Conservation (phyloP, 208 protist species). For the Crithidia thermophila region DNA sequence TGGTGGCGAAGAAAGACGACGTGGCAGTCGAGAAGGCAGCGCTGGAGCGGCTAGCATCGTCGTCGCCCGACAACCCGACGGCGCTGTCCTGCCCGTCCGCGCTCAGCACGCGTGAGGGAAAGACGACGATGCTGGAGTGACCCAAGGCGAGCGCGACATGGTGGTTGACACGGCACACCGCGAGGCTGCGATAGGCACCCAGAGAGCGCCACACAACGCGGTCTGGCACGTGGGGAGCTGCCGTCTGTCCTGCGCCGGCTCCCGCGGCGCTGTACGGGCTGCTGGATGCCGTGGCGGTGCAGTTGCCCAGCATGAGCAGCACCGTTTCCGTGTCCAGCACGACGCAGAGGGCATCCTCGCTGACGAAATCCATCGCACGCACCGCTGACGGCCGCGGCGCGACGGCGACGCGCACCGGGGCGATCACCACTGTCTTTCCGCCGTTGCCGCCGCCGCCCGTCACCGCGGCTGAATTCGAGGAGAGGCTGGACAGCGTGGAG, state of each 20-base stretch:
- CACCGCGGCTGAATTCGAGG: neutral
- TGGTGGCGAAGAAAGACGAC: slow-evolving; percentile 16
- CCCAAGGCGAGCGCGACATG: slow-evolving; percentile 65
- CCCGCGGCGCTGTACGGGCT: neutral
- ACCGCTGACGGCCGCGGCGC: slow-evolving; percentile 13
- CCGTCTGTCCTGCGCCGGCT: neutral
- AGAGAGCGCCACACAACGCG: slow-evolving; percentile 66
- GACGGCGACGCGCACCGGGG: slow-evolving; percentile 22
- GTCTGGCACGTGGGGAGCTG: slow-evolving; percentile 15
- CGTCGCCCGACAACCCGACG: neutral
- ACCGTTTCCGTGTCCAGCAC: slow-evolving; percentile 44
- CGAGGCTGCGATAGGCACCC: slow-evolving; percentile 61
- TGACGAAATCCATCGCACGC: slow-evolving; percentile 41
- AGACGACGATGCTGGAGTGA: slow-evolving; percentile 64
- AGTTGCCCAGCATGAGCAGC: slow-evolving; percentile 39
- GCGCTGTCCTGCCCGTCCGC: neutral
- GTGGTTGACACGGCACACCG: slow-evolving; percentile 65
- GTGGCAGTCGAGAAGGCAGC: slow-evolving; percentile 12
- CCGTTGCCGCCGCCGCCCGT: neutral
- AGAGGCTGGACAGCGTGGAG: neutral
- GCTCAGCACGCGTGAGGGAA: slow-evolving; percentile 35
- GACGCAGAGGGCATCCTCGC: slow-evolving; percentile 41
- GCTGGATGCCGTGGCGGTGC: neutral
- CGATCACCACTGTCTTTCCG: neutral
- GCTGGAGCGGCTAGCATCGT: slow-evolving; percentile 5